A percentile compares a stretch with the other conserved stretches of the same genome.
Evolutionary conservation across 805 yeast genomes (phyloP).

Genomic region (Candida palmyrensis): DNA sequence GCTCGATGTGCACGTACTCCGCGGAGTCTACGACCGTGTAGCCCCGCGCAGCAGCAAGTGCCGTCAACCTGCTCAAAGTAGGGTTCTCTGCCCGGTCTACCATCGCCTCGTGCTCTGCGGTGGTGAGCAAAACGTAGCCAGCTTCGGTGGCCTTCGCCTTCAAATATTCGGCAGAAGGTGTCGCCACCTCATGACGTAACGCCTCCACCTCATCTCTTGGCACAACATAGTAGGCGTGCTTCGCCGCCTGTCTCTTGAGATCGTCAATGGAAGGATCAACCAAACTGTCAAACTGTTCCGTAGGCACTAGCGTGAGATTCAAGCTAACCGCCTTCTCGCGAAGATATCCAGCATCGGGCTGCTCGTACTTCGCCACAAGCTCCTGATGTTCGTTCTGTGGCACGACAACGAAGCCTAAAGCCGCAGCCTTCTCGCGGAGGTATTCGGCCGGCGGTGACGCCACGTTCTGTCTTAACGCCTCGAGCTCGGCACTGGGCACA

Average conservation of each 20-base stretch:
- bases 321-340: constrained; percentile 7
- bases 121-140: background rate
- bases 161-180: constrained; percentile 28
- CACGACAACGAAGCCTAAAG: constrained; percentile 8
- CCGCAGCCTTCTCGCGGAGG: constrained; percentile 19
- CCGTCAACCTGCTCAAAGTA: constrained; percentile 14
- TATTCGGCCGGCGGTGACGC: constrained; percentile 16
- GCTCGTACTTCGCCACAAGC: constrained; percentile 1
- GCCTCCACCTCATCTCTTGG: constrained; percentile 13
- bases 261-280: constrained; percentile 10
- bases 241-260: constrained; percentile 7
- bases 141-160: constrained; percentile 12
- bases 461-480: constrained; percentile 7
- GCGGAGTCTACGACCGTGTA: constrained; percentile 5
- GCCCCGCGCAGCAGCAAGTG: constrained; percentile 16
- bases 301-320: constrained; percentile 7
- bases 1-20: background rate
- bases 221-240: constrained; percentile 10
- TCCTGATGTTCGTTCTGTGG: constrained; percentile 4
- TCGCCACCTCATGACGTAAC: constrained; percentile 7
- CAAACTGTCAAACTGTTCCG: constrained; percentile 2
- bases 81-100: constrained; percentile 15
- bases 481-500: constrained; percentile 7
- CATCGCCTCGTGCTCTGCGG: constrained; percentile 8
- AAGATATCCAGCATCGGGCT: constrained; percentile 13